Conservation (phyloP, 768 basidiomycete genomes). For the Mycena crocata region DNA sequence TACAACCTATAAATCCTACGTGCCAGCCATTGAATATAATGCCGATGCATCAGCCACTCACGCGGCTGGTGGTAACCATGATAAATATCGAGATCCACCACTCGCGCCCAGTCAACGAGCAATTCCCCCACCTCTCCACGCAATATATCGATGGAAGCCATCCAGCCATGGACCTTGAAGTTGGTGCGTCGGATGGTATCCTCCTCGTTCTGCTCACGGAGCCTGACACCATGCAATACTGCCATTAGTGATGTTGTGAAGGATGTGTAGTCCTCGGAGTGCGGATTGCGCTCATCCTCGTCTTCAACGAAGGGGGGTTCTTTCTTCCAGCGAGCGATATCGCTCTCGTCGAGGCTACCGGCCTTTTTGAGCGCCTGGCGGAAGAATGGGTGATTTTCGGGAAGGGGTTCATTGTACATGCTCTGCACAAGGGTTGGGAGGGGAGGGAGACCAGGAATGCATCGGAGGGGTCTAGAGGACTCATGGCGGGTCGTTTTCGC, state of each 20-base stretch:
- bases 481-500: too few relatives aligned
- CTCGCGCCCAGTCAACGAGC: neutral
- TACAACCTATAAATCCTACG: neutral
- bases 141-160: neutral
- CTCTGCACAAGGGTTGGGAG: neutral
- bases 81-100: neutral
- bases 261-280: neutral
- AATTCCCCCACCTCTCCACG: neutral
- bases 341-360: neutral
- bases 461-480: too few relatives aligned
- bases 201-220: neutral
- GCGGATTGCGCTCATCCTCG: neutral
- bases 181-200: neutral
- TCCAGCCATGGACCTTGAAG: neutral
- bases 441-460: too few relatives aligned
- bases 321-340: neutral
- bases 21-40: constrained; percentile 9
- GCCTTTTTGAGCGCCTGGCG: neutral
- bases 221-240: neutral
- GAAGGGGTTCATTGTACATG: too few relatives aligned
- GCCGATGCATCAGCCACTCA: neutral
- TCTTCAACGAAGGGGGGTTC: neutral
- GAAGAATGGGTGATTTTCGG: too few relatives aligned
- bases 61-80: neutral
- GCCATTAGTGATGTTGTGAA: neutral